These are phyloP conservation scores for Talaromyces ruber DNA, from an alignment of 495 filamentous ascomycete genomes.

Conservation along the genomic window DNA sequence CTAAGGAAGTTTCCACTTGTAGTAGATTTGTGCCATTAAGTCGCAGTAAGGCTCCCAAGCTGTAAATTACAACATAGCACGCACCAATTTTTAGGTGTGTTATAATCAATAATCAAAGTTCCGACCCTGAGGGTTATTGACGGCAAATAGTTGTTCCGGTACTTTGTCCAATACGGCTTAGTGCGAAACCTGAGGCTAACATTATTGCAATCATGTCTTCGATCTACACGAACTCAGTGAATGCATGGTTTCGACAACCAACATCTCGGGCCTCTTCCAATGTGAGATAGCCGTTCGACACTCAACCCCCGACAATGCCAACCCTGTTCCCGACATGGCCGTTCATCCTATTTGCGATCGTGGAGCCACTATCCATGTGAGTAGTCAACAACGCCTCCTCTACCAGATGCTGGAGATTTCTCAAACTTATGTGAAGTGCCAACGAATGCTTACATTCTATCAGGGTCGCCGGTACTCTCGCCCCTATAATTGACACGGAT, in stretches of 20 bases:
- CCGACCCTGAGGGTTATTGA: neutral
- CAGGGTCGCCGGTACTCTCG: constrained; percentile 48
- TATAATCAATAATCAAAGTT: too few species aligned
- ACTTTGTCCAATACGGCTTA: neutral
- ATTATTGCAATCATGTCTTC: neutral
- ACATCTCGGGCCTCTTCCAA: neutral
- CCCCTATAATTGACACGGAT: constrained; percentile 44
- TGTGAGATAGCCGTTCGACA: neutral
- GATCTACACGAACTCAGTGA: neutral
- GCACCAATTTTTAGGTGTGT: too few species aligned
- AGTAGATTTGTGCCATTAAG: too few species aligned
- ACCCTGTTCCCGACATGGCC: constrained; percentile 36
- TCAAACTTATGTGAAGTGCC: neutral
- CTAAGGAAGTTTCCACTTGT: too few species aligned
- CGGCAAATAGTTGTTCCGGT: neutral
- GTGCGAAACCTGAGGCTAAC: neutral
- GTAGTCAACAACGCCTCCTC: constrained; percentile 7
- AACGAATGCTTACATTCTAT: constrained; percentile 3
- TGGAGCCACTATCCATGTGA: constrained; percentile 65
- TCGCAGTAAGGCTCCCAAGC: too few species aligned
- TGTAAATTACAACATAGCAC: too few species aligned
- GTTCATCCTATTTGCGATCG: constrained; percentile 35
- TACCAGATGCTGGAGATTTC: neutral
- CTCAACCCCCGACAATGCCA: constrained; percentile 14
- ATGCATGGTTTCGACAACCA: neutral